Conservation (phyloP, 73 alveolate species). For the Paramecium octaurelia region DNA sequence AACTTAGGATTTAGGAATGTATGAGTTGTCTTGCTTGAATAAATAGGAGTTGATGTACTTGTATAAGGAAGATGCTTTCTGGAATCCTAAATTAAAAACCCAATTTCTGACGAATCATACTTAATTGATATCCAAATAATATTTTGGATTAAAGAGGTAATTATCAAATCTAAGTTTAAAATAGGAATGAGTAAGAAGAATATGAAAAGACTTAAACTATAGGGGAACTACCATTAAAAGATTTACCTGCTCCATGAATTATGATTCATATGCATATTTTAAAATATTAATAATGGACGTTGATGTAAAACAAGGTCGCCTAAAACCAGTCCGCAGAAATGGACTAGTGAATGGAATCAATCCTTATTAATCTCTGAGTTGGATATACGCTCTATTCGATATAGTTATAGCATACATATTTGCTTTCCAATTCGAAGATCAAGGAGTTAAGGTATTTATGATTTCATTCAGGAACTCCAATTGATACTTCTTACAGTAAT, state of each 20-base stretch:
- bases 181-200: neutral
- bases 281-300: slow-evolving; percentile 3
- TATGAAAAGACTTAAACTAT: neutral
- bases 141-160: slow-evolving; percentile 34
- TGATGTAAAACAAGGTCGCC: neutral
- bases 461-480: neutral
- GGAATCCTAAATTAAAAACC: slow-evolving; percentile 46
- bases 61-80: slow-evolving; percentile 70
- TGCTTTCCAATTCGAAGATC: neutral
- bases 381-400: slow-evolving; percentile 16
- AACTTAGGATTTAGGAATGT: slow-evolving; percentile 67
- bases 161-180: neutral
- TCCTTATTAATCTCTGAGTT: neutral
- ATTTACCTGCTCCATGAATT: slow-evolving; percentile 11
- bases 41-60: slow-evolving; percentile 59
- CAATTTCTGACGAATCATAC: slow-evolving; percentile 29
- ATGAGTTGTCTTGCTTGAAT: slow-evolving; percentile 66
- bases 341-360: slow-evolving; percentile 19
- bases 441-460: neutral
- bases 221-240: neutral
- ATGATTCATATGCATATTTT: neutral
- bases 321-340: neutral
- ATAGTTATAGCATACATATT: neutral
- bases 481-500: neutral
- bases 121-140: neutral